Percentiles rank a stretch among this genome's conserved stretches.
Evolutionary conservation across 768 basidiomycete species (phyloP).

Genomic region (Xerocomellus dryophilus): DNA sequence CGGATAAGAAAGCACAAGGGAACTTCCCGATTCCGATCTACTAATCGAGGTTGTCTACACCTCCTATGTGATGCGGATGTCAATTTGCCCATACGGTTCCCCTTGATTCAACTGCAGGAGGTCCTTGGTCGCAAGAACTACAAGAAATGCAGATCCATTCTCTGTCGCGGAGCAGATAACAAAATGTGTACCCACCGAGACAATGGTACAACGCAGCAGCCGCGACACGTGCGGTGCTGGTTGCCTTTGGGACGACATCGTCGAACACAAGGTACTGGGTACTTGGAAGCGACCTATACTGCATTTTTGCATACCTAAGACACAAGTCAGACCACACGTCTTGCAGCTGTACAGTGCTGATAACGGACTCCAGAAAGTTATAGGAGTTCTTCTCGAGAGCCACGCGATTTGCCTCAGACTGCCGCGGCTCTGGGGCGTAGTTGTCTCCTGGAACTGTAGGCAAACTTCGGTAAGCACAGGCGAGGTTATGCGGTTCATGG

Average conservation of each 20-base stretch:
- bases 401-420: conserved; percentile 51
- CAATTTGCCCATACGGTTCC: conserved; percentile 55
- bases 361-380: conserved; percentile 73
- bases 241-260: conserved; percentile 57
- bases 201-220: conserved; percentile 85
- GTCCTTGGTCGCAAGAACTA: conserved; percentile 77
- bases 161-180: neutral
- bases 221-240: conserved; percentile 74
- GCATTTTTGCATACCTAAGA: conserved; percentile 75
- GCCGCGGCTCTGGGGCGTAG: conserved; percentile 44
- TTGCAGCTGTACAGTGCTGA: neutral
- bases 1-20: neutral
- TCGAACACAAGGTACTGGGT: conserved; percentile 56
- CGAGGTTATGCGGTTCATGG: neutral
- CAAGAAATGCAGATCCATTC: neutral
- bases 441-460: conserved; percentile 29
- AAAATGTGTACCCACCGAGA: conserved; percentile 50
- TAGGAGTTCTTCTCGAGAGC: conserved; percentile 73
- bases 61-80: conserved; percentile 37
- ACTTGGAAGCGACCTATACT: conserved; percentile 54
- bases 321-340: conserved; percentile 9
- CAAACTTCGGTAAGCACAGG: conserved; percentile 12
- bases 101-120: conserved; percentile 60
- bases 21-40: neutral
- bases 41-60: neutral